A percentile compares a stretch with the other conserved stretches of the same genome.
Conservation (phyloP, 768 basidiomycete genomes). For the Collybia mongolica region DNA sequence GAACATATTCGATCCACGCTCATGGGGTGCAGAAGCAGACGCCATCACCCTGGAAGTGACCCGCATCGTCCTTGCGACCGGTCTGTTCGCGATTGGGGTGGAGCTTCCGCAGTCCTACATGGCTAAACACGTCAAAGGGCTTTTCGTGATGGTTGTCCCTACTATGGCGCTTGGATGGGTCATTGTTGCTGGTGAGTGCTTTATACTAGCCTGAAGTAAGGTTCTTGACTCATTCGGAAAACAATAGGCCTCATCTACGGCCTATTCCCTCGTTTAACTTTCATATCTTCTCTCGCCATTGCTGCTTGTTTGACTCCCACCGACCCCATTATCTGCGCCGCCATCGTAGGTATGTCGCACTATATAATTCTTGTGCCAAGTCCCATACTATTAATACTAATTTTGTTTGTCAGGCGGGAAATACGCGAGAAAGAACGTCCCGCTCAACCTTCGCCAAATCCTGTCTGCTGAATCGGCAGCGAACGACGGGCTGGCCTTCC, state of each 20-base stretch:
- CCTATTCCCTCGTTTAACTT: conserved; percentile 73
- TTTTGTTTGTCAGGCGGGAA: conserved; percentile 51
- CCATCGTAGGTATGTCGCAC: conserved; percentile 58
- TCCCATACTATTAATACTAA: neutral
- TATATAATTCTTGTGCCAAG: neutral
- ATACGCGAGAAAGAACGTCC: conserved; percentile 70
- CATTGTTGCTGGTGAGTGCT: conserved; percentile 56
- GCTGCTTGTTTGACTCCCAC: conserved; percentile 92
- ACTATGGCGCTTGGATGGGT: conserved; percentile 89
- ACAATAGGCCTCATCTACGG: conserved; percentile 47
- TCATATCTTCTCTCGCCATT: conserved; percentile 78
- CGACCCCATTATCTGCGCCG: conserved; percentile 91
- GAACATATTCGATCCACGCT: conserved; percentile 71
- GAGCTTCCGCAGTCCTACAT: conserved; percentile 90
- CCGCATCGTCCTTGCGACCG: conserved; percentile 72
- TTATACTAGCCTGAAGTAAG: neutral
- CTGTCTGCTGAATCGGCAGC: conserved; percentile 89
- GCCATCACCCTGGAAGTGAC: conserved; percentile 58
- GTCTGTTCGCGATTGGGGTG: conserved; percentile 93
- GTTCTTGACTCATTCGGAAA: conserved; percentile 30
- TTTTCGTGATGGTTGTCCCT: conserved; percentile 70
- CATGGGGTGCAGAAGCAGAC: conserved; percentile 47
- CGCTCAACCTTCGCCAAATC: conserved; percentile 73
- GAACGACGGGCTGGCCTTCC: conserved; percentile 96
- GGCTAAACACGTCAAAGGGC: conserved; percentile 70